Evolutionary conservation across 129 eudicot species (phyloP), one percentile per base, ranked within the genome.

Genomic region (Centella asiatica): DNA sequence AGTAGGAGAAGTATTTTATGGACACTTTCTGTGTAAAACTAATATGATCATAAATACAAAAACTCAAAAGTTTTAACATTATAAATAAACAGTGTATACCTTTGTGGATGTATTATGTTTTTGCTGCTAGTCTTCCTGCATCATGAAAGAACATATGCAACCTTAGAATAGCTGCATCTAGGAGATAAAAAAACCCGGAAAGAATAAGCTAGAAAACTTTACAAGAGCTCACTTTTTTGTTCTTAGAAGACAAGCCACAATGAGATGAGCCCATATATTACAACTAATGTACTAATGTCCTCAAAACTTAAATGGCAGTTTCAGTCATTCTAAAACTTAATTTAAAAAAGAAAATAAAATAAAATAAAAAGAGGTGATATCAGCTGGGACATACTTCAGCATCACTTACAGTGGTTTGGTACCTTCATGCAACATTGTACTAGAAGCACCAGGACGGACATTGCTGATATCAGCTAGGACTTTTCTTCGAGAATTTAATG

Each of bases 391-490:
- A n/a, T n/a, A n/a, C n/a, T n/a, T n/a, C n/a, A 44, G 34, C 44
- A 62, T 28, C 61, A 78, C 84, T 67, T 65, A 85, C 88, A 57
- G 44, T 62, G 66, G 46, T 72, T 62, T 75, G 60, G 73, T 51
- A 56, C 69, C 77, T 36, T 29, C 68, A 33, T 57, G 59, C 28
- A 60, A n/a, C 19, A 65, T 76, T 66, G 65, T 55, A 49, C 63
- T 67, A 42, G 64, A 57, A 49, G 71, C 65, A 49, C 40, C 71
- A 52, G 75, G 72, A 44, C 50, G 66, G 26, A 73, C 74, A 76
- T 89, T 89, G 74, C 97, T 79, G 55, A 89, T 86, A 85, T 89
- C 97, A 28, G 79, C 82, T 69, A 89, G 69, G 44, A 74, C 97
- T 80, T 78, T 89, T 67, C 97, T 82, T 80, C 78, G 72, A 50